A percentile compares a stretch with the other conserved stretches of the same genome.
Conservation (phyloP, 139 green algal species). For the Volvox reticuliferus region DNA sequence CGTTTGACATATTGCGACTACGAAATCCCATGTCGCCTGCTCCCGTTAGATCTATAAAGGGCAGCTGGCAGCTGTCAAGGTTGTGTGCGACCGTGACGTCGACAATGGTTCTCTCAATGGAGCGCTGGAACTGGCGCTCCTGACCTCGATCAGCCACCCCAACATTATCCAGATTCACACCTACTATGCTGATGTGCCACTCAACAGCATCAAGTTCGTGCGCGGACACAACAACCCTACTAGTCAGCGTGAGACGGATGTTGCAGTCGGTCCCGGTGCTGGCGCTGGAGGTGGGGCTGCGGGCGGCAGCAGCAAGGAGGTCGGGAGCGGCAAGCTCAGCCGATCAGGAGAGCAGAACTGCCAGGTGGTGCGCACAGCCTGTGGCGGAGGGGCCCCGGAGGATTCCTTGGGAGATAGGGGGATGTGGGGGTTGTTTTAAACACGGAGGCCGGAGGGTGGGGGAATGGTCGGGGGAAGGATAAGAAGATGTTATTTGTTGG, state of each 20-base stretch:
- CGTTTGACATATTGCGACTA: no score
- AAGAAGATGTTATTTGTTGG: no score
- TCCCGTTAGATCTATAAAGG: slow-evolving; percentile 41
- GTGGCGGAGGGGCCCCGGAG: no score
- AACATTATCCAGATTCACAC: slow-evolving; percentile 59
- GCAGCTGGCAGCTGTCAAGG: slow-evolving; percentile 49
- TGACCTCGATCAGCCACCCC: slow-evolving; percentile 49
- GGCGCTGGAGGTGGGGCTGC: background rate
- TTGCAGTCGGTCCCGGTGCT: background rate
- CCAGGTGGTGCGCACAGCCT: slow-evolving; percentile 12
- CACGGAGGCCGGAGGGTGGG: no score
- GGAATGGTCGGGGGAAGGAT: no score
- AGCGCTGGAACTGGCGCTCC: slow-evolving; percentile 52
- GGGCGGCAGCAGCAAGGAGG: slow-evolving; percentile 21
- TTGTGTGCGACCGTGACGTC: slow-evolving; percentile 45
- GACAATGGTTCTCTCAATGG: slow-evolving; percentile 52
- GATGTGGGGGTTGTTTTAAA: no score
- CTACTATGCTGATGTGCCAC: slow-evolving; percentile 50
- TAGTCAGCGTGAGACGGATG: background rate
- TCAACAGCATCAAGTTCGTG: slow-evolving; percentile 47
- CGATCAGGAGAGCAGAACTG: slow-evolving; percentile 41
- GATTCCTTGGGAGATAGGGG: no score
- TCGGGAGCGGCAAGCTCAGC: slow-evolving; percentile 25
- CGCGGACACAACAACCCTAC: slow-evolving; percentile 34
- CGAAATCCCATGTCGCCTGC: no score